Conservation (phyloP, 495 filamentous ascomycete genomes). For the Neurospora sp. region DNA sequence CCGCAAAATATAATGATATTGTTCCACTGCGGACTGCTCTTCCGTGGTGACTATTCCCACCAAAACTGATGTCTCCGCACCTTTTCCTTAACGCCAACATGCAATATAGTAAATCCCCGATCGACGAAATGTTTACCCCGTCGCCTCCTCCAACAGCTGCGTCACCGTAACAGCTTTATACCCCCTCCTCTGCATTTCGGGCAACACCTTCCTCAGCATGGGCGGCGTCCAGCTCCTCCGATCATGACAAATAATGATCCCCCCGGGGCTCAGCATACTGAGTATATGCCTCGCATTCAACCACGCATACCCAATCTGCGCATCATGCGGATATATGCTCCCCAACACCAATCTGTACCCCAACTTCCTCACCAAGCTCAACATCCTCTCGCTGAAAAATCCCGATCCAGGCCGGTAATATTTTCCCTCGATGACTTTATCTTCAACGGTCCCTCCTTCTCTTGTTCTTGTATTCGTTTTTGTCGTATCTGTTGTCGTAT, state of each 20-base stretch:
- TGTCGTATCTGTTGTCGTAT: not conserved
- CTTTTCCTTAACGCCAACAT: not conserved
- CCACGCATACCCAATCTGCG: conserved; percentile 55
- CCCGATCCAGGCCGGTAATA: conserved; percentile 77
- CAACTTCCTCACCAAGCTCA: conserved; percentile 39
- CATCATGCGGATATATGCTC: conserved; percentile 78
- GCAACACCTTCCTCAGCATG: conserved; percentile 62
- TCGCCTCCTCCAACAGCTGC: conserved; percentile 39
- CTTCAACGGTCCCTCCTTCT: conserved; percentile 1
- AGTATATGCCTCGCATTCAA: conserved; percentile 73
- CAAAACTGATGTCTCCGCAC: not conserved
- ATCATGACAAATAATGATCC: conserved; percentile 77
- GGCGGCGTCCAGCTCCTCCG: conserved; percentile 65
- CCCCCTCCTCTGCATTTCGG: conserved; percentile 54
- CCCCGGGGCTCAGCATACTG: conserved; percentile 65
- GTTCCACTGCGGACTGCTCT: not conserved
- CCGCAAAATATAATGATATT: not conserved
- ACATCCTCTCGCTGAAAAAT: conserved; percentile 62
- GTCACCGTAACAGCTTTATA: conserved; percentile 62
- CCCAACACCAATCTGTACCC: conserved; percentile 64
- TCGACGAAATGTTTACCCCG: conserved; percentile 4
- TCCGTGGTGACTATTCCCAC: not conserved
- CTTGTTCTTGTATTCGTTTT: conserved; percentile 18
- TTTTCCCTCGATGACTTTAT: conserved; percentile 13
- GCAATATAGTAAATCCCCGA: not conserved